Conservation (phyloP, 1,139 yeast genomes). For the Schizosaccharomyces versatilis region DNA sequence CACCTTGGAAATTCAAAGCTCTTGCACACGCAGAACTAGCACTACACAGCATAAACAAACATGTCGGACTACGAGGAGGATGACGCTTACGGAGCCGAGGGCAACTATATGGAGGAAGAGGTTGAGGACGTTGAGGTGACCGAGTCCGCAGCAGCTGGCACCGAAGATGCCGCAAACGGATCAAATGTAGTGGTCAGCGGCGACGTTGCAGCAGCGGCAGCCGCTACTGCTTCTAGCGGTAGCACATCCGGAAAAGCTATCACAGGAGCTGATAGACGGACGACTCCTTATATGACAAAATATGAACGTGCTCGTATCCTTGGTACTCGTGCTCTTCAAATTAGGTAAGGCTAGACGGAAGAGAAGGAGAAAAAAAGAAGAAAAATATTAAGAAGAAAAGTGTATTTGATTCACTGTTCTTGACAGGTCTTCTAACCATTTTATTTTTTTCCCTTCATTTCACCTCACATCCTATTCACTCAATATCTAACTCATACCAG, state of each 20-base stretch:
- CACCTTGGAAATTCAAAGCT: too few relatives aligned
- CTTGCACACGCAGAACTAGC: too few relatives aligned
- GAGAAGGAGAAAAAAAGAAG: not conserved
- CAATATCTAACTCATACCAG: slow-evolving; percentile 20
- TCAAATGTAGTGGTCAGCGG: too few relatives aligned
- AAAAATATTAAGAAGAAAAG: not conserved
- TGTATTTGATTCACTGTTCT: not conserved
- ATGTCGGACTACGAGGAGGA: slow-evolving; percentile 2
- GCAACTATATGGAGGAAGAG: not conserved
- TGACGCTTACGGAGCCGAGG: not conserved
- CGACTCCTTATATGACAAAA: slow-evolving; percentile 97
- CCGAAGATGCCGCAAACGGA: too few relatives aligned
- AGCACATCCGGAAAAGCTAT: slow-evolving; percentile 43
- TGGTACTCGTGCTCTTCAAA: slow-evolving; percentile 90
- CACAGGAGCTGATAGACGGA: slow-evolving; percentile 66
- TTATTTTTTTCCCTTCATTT: not conserved
- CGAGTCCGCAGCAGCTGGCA: not conserved
- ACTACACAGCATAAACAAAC: not conserved
- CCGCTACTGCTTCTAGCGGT: slow-evolving; percentile 48
- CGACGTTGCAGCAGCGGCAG: slow-evolving; percentile 24
- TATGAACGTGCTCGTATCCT: slow-evolving; percentile 91
- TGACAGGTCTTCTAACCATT: not conserved
- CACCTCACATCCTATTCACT: not conserved
- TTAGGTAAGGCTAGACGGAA: slow-evolving; percentile 16
- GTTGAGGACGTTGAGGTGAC: not conserved